phyloP scores from a whole-genome alignment of 352 stramenopile species.

The Globisporangium okanoganense region DNA sequence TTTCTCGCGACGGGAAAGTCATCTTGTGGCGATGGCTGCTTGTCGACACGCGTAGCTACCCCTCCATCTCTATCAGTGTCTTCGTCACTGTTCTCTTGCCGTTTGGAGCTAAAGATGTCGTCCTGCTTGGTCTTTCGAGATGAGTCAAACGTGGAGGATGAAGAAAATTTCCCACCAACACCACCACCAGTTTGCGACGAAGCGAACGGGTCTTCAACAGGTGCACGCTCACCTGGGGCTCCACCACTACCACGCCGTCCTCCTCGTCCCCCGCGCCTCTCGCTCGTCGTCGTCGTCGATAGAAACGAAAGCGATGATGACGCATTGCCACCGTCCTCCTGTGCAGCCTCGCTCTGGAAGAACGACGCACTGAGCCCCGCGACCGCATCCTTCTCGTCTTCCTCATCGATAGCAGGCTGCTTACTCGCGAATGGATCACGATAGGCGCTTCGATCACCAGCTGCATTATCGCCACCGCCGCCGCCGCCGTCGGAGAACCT shows the following conservation, averaged over 20 bases:
- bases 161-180: not conserved
- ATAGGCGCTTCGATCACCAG: not conserved
- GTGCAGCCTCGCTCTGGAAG: constrained; percentile 20
- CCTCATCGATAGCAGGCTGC: constrained; percentile 1
- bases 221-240: not conserved
- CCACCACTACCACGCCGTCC: constrained; percentile 9
- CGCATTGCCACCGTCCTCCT: constrained; percentile 2
- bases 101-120: not conserved
- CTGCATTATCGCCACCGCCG: not conserved
- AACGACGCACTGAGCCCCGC: constrained; percentile 29
- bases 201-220: constrained; percentile 16
- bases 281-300: constrained; percentile 18
- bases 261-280: constrained; percentile 19
- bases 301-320: constrained; percentile 23
- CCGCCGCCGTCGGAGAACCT: not conserved
- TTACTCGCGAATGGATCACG: constrained; percentile 9
- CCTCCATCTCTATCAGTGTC: not conserved
- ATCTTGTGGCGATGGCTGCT: not conserved
- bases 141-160: constrained; percentile 6
- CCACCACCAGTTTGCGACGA: not conserved
- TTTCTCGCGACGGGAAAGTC: constrained; percentile 1
- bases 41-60: not conserved
- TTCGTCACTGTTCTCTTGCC: not conserved
- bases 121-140: constrained; percentile 2
- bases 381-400: constrained; percentile 3